Evolutionary conservation across 164 flowering plant species (phyloP), one percentile per base, ranked within the genome.

Genomic region (Stephania yunnanensis): DNA sequence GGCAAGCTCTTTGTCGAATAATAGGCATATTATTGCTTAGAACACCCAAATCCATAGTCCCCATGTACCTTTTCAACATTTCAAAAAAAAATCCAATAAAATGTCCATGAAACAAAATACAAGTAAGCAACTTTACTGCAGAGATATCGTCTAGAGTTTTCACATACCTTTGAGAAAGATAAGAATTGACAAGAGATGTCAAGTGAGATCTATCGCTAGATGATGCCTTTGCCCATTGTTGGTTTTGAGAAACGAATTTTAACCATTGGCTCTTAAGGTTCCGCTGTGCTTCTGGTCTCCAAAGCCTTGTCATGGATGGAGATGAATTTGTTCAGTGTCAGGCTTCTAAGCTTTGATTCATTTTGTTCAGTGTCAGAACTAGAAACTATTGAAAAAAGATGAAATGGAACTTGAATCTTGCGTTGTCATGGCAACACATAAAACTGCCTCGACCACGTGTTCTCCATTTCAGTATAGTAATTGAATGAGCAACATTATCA

Each of bases 191-290:
- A 6, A 95, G 86, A 50, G 86, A 81, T 4, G 90, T 87, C 46
- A 92, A 95, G 30, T 89, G 88, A 0, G 93, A 84, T 80, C 89
- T 86, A 2, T 88, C 98, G 2, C 73, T 31, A 6, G 89, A 82
- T 58, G 92, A 85, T 64, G 84, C 55, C 15, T 90, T 83, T 45
- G 30, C 44, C 98, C 98, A 93, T 53, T 85, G 81, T 19, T 87
- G 81, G 70, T 81, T 82, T 58, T 61, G 76, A 65, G 90, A 77
- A n/a, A 86, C 79, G 78, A 93, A 48, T 68, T 82, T 89, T 17
- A 93, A 86, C 97, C 97, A 95, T 71, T 92, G 98, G 77, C 92
- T 95, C 75, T 90, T 83, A 46, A 95, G 78, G 77, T 93, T 95
- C 55, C 97, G 74, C 75, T 92, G 98, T 0, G 97, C 97, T 3